These are phyloP conservation scores for Hericium alpestre DNA, from an alignment of 768 basidiomycete species.

Conservation along the genomic window DNA sequence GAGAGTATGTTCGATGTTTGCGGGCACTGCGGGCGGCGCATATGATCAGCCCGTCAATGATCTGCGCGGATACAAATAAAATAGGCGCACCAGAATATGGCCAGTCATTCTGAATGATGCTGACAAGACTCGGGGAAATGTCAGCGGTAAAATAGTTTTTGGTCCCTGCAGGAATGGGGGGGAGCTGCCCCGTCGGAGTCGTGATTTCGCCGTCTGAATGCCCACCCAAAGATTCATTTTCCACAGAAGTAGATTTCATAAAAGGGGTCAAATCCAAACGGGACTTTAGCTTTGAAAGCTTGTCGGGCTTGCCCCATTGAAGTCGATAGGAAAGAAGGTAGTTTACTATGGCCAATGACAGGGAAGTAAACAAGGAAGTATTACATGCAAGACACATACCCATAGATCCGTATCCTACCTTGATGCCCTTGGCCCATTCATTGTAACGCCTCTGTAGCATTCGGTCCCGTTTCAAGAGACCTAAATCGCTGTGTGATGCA, in stretches of 20 bases:
- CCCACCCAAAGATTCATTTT: no score
- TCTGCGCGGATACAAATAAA: neutral
- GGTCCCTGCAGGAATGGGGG: slow-evolving; percentile 23
- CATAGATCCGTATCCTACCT: slow-evolving; percentile 50
- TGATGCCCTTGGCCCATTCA: slow-evolving; percentile 45
- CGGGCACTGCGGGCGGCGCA: slow-evolving; percentile 37
- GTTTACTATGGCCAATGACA: slow-evolving; percentile 36
- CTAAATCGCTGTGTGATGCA: slow-evolving; percentile 49
- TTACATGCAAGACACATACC: slow-evolving; percentile 29
- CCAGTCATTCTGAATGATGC: slow-evolving; percentile 79
- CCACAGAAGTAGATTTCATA: no score
- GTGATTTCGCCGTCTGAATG: neutral
- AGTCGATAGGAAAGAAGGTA: slow-evolving; percentile 62
- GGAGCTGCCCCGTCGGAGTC: slow-evolving; percentile 9
- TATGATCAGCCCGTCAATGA: neutral
- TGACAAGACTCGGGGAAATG: slow-evolving; percentile 47
- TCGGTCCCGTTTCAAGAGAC: slow-evolving; percentile 65
- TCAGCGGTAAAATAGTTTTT: slow-evolving; percentile 59
- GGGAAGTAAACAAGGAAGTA: neutral
- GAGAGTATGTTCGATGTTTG: slow-evolving; percentile 62
- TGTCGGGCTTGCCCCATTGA: slow-evolving; percentile 68
- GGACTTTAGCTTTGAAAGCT: slow-evolving; percentile 48
- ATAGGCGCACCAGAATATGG: slow-evolving; percentile 59
- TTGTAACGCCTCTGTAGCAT: slow-evolving; percentile 59
- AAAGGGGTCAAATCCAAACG: slow-evolving; percentile 25